Base-by-base conservation (phyloP, 2,329 filamentous ascomycete species). In the Thelonectria discophora region DNA sequence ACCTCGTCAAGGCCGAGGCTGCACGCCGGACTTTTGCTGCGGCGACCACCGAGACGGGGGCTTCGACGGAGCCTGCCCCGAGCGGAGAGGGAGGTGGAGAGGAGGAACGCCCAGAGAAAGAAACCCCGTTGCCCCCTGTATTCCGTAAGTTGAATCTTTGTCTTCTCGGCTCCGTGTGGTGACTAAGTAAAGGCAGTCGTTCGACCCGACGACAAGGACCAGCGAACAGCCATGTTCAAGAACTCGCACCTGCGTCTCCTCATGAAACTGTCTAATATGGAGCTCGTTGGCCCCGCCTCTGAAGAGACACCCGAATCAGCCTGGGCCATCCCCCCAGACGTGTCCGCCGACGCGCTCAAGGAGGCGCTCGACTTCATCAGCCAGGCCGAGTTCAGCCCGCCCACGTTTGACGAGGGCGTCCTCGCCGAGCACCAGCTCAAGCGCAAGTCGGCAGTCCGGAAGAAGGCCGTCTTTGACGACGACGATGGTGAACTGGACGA, bases 211-310 rank as follows among this genome's bases (percentile, higher is more conserved):
- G 87, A 85, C 43, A 86, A 91, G 47, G 82, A 86, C 50, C 87
- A 88, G 42, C 88, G 88, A 52, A 84, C 84, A 20, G 90, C 92
- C 24, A 88, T 97, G 78, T 96, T 96, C 81, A 96, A 93, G 73
- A 96, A 98, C 76, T 89, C 91, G 10, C 90, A 94, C 71, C 84
- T 98, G 2, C 90, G 94, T 34, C 87, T 98, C 2, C 84, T 99
- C 3, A 90, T 98, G 85, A 89, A 83, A 1, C 82, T 95, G 0
- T 82, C 90, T 17, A 91, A 91, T 1, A 86, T 96, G 63, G 83
- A 90, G 70, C 84, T 89, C 4, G 76, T 84, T 9, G 76, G 78
- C 0, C 80, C 82, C 1, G 76, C 76, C 0, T 70, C 82, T 3
- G 89, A 93, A 43, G 92, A 97, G 72, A 89, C 91, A 3, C 83